Percentiles rank a stretch among this genome's conserved stretches.
phyloP scores from a whole-genome alignment of 306 rosid species.

The Pterocarpus santalinus region DNA sequence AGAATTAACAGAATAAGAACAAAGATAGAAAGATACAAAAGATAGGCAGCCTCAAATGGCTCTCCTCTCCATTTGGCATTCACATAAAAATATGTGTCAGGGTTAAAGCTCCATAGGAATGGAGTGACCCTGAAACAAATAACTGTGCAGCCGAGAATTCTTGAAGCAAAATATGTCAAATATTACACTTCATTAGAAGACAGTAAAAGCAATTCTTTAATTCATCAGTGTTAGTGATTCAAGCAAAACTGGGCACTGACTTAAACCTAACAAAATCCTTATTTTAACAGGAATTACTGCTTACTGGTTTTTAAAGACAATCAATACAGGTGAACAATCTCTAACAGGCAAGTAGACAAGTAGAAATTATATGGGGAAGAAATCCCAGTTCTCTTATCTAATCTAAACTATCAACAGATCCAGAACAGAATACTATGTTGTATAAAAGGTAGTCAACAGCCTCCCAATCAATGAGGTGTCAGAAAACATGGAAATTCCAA shows the following conservation, averaged over 20 bases:
- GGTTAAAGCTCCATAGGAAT: conserved; percentile 14
- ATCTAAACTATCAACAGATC: conserved; percentile 22
- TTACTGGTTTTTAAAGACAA: conserved; percentile 28
- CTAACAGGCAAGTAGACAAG: conserved; percentile 19
- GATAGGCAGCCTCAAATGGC: neutral
- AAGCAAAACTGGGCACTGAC: neutral
- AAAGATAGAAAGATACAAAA: conserved; percentile 12
- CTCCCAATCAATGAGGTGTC: neutral
- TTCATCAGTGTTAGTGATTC: conserved; percentile 2
- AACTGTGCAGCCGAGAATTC: conserved; percentile 14
- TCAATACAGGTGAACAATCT: conserved; percentile 22
- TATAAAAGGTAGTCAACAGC: neutral
- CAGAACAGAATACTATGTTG: neutral
- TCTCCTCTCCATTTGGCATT: neutral
- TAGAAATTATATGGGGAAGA: neutral
- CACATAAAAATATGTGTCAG: conserved; percentile 2
- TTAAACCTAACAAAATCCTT: neutral
- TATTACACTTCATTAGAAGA: conserved; percentile 28
- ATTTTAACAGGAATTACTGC: conserved; percentile 5
- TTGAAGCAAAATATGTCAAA: neutral
- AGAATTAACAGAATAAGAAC: neutral
- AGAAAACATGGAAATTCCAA: neutral
- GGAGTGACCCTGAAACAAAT: conserved; percentile 1
- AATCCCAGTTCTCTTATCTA: neutral
- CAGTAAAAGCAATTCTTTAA: conserved; percentile 12